These are phyloP conservation scores for Glutinoglossum americanum DNA, from an alignment of 495 filamentous ascomycete genomes.

Conservation along the genomic window DNA sequence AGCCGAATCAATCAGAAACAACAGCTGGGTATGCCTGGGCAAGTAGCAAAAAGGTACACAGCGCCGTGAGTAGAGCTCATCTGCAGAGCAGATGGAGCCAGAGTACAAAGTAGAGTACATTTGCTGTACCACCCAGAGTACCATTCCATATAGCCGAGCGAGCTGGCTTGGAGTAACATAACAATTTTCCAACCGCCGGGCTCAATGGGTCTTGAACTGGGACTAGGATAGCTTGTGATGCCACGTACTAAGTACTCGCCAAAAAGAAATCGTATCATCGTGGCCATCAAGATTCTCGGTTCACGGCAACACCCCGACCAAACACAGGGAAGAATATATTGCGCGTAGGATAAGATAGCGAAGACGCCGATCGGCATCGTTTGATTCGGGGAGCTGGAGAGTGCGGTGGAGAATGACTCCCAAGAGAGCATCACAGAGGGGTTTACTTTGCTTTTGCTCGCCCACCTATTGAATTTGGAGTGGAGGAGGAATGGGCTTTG, in stretches of 20 bases:
- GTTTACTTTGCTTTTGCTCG: no score
- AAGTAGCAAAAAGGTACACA: not conserved
- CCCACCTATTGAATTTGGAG: no score
- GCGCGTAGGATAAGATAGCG: no score
- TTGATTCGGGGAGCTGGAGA: no score
- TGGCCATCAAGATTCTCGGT: not conserved
- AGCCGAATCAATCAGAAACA: not conserved
- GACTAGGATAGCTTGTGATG: not conserved
- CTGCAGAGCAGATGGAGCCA: not conserved
- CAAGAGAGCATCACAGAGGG: no score
- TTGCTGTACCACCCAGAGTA: not conserved
- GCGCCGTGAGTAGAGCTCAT: not conserved
- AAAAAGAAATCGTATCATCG: no score
- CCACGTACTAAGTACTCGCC: not conserved
- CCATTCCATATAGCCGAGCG: not conserved
- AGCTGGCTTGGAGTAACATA: not conserved
- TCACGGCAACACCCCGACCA: not conserved
- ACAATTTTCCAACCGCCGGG: not conserved
- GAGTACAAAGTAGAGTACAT: not conserved
- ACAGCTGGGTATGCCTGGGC: no score
- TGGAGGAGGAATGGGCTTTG: no score
- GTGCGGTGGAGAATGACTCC: no score
- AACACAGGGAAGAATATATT: not conserved
- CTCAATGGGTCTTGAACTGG: not conserved
- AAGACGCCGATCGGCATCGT: no score